Conservation (phyloP, 2,329 filamentous ascomycete species). For the Xylariales sp. region DNA sequence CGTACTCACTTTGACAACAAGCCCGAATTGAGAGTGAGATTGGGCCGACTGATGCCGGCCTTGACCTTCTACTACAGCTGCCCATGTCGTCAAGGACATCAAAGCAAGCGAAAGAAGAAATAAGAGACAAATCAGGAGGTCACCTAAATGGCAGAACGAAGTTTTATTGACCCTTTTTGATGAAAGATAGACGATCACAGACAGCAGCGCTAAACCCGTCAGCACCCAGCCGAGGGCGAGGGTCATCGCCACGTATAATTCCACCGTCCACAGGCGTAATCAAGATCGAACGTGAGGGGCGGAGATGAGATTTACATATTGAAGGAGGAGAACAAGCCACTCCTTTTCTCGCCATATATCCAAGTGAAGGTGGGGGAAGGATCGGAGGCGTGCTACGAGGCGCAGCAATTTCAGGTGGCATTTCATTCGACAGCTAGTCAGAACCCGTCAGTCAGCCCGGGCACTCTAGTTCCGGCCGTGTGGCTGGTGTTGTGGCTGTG, state of each 20-base stretch:
- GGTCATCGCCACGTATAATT: not conserved
- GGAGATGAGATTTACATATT: no score
- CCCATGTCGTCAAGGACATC: slow-evolving; percentile 28
- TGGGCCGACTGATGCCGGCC: slow-evolving; percentile 20
- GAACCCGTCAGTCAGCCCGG: no score
- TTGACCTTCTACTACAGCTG: slow-evolving; percentile 27
- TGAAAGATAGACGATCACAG: slow-evolving; percentile 12
- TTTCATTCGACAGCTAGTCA: not conserved
- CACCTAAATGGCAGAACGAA: not conserved
- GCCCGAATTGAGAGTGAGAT: slow-evolving; percentile 25
- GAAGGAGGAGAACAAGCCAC: not conserved
- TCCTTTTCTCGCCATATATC: not conserved
- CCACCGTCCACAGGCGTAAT: no score
- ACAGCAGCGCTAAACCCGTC: slow-evolving; percentile 9
- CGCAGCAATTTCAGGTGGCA: not conserved
- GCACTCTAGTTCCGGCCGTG: no score
- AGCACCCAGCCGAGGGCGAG: slow-evolving; percentile 24
- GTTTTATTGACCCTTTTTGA: not conserved
- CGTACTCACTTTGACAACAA: slow-evolving; percentile 21
- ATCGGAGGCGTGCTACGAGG: not conserved
- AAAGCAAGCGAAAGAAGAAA: slow-evolving; percentile 21
- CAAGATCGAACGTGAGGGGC: no score
- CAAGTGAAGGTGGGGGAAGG: not conserved
- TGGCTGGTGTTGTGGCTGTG: no score
- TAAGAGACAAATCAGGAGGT: slow-evolving; percentile 20